Percentiles rank a stretch among this genome's conserved stretches.
Conservation (phyloP, 2,329 filamentous ascomycete genomes). For the Seiridium cupressi region DNA sequence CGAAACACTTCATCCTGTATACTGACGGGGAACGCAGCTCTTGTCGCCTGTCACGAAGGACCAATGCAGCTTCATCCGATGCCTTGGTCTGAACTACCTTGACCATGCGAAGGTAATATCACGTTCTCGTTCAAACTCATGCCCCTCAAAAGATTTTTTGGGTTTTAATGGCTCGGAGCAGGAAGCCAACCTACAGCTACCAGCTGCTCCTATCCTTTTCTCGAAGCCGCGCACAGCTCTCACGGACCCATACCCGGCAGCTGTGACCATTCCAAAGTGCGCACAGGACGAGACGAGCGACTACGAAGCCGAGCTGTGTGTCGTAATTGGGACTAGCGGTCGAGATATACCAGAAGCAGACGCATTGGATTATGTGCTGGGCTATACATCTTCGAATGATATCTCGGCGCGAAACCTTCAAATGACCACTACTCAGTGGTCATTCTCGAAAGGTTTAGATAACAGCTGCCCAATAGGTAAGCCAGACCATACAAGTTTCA, state of each 20-base stretch:
- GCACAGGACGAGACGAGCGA: conserved; percentile 34
- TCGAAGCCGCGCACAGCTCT: conserved; percentile 36
- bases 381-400: conserved; percentile 38
- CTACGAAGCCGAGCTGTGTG: conserved; percentile 37
- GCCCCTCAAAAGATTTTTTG: too few relatives aligned
- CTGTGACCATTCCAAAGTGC: conserved; percentile 27
- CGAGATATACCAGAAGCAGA: conserved; percentile 33
- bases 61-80: conserved; percentile 38
- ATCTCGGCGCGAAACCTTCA: conserved; percentile 34
- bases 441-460: conserved; percentile 34
- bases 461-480: neutral
- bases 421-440: conserved; percentile 36
- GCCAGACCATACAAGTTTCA: neutral
- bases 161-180: neutral
- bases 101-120: conserved; percentile 29
- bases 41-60: conserved; percentile 29
- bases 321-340: conserved; percentile 34
- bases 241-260: conserved; percentile 26
- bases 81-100: conserved; percentile 43
- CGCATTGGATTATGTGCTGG: conserved; percentile 37
- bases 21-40: conserved; percentile 12
- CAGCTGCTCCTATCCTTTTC: conserved; percentile 33
- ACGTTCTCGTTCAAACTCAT: too few relatives aligned
- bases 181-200: conserved; percentile 35
- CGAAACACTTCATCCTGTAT: neutral